Percentiles rank a stretch among this genome's conserved stretches.
phyloP scores from a whole-genome alignment of 371 early-diverging fungal genomes.

The Choanephora cucurbitarum region DNA sequence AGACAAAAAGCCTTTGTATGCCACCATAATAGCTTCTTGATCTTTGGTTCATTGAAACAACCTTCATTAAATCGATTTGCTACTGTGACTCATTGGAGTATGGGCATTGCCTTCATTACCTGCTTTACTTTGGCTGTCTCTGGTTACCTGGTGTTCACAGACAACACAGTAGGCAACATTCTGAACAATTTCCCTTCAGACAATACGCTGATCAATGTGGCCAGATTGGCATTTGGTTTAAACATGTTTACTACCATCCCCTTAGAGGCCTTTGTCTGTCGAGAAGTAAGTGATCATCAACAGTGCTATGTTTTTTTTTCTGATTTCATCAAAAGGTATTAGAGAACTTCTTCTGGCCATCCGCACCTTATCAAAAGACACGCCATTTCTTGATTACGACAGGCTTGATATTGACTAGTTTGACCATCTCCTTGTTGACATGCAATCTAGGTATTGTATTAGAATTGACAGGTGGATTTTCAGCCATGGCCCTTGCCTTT shows the following conservation, averaged over 20 bases:
- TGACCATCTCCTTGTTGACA: slow-evolving; percentile 64
- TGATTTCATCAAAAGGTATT: slow-evolving; percentile 46
- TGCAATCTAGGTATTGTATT: slow-evolving; percentile 76
- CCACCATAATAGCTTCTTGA: slow-evolving; percentile 83
- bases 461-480: slow-evolving; percentile 79
- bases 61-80: slow-evolving; percentile 76
- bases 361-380: slow-evolving; percentile 44
- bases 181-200: slow-evolving; percentile 79
- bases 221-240: slow-evolving; percentile 77
- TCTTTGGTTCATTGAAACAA: slow-evolving; percentile 73
- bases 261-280: slow-evolving; percentile 76
- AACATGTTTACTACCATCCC: slow-evolving; percentile 86
- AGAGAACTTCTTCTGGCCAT: slow-evolving; percentile 61
- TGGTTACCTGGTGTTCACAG: slow-evolving; percentile 72
- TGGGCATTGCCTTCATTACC: slow-evolving; percentile 64
- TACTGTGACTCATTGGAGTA: slow-evolving; percentile 71
- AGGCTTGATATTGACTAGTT: slow-evolving; percentile 50
- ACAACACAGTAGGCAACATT: slow-evolving; percentile 71
- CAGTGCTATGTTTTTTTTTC: background rate
- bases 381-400: slow-evolving; percentile 70
- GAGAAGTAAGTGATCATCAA: slow-evolving; percentile 69
- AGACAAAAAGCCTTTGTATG: slow-evolving; percentile 79
- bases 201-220: slow-evolving; percentile 73
- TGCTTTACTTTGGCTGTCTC: slow-evolving; percentile 67
- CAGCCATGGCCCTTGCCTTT: slow-evolving; percentile 80